Evolutionary conservation across 2,329 filamentous ascomycete genomes (phyloP).

Genomic region (Botryosphaeria dothidea): DNA sequence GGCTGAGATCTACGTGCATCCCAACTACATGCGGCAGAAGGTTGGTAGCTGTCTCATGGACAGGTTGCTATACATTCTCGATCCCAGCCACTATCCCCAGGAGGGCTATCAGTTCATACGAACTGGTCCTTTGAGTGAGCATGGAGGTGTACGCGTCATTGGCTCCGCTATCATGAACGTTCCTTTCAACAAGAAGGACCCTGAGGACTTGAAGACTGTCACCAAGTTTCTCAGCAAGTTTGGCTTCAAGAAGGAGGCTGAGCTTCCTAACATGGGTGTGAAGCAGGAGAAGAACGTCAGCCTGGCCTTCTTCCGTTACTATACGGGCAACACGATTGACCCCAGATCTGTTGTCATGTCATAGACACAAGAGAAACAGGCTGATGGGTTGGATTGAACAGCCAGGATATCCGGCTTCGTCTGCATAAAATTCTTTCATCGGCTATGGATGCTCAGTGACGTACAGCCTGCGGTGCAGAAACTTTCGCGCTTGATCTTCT

Average conservation of each 20-base stretch:
- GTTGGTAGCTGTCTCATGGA: slow-evolving; percentile 72
- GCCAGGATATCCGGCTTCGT: no score
- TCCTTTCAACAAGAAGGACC: slow-evolving; percentile 33
- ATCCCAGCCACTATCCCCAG: slow-evolving; percentile 42
- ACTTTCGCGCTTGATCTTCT: no score
- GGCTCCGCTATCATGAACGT: slow-evolving; percentile 40
- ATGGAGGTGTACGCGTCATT: slow-evolving; percentile 30
- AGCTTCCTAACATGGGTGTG: slow-evolving; percentile 30
- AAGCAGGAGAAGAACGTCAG: slow-evolving; percentile 31
- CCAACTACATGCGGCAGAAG: slow-evolving; percentile 56
- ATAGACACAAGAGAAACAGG: not conserved
- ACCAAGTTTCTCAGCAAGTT: slow-evolving; percentile 38
- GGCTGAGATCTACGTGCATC: slow-evolving; percentile 64
- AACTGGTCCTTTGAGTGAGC: slow-evolving; percentile 23
- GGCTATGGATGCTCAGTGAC: no score
- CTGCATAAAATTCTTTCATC: no score
- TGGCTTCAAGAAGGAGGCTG: slow-evolving; percentile 34
- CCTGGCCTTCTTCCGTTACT: slow-evolving; percentile 3
- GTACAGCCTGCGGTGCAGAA: no score
- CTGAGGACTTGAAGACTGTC: slow-evolving; percentile 32
- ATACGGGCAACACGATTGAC: slow-evolving; percentile 3
- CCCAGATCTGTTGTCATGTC: not conserved
- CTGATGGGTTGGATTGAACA: no score
- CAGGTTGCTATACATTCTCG: slow-evolving; percentile 55
- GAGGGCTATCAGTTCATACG: slow-evolving; percentile 41